Evolutionary conservation across 345 rosid genomes (phyloP).

Genomic region (Aquilaria sinensis): DNA sequence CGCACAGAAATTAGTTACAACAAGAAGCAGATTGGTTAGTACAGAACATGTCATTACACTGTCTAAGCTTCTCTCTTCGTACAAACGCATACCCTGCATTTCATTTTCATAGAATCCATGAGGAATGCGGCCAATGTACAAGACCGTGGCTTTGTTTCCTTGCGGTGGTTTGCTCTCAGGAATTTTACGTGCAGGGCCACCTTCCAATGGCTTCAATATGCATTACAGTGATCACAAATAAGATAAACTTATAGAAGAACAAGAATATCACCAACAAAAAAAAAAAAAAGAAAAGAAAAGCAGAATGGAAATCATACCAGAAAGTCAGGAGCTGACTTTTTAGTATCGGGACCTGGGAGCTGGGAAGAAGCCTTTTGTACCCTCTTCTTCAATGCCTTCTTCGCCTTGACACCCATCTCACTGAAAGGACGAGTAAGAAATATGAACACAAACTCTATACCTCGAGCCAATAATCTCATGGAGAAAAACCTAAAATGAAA

Average conservation of each 20-base stretch:
- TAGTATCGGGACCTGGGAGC: conserved; percentile 18
- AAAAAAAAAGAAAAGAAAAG: neutral
- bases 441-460: too few relatives aligned
- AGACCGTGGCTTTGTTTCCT: conserved; percentile 43
- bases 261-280: neutral
- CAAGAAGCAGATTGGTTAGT: too few relatives aligned
- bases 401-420: conserved; percentile 66
- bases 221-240: neutral
- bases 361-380: conserved; percentile 45
- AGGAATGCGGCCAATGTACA: conserved; percentile 86
- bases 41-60: neutral
- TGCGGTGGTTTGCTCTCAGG: conserved; percentile 23
- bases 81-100: conserved; percentile 50
- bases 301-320: conserved; percentile 36
- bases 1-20: neutral
- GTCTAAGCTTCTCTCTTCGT: neutral
- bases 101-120: conserved; percentile 92
- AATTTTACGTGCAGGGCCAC: conserved; percentile 57
- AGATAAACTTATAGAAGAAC: neutral
- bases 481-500: too few relatives aligned
- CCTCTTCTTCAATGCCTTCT: conserved; percentile 57
- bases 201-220: conserved; percentile 61
- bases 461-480: too few relatives aligned
- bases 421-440: too few relatives aligned
- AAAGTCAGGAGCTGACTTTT: conserved; percentile 50